phyloP scores from a whole-genome alignment of 495 filamentous ascomycete species.

The Articulospora tetracladia region DNA sequence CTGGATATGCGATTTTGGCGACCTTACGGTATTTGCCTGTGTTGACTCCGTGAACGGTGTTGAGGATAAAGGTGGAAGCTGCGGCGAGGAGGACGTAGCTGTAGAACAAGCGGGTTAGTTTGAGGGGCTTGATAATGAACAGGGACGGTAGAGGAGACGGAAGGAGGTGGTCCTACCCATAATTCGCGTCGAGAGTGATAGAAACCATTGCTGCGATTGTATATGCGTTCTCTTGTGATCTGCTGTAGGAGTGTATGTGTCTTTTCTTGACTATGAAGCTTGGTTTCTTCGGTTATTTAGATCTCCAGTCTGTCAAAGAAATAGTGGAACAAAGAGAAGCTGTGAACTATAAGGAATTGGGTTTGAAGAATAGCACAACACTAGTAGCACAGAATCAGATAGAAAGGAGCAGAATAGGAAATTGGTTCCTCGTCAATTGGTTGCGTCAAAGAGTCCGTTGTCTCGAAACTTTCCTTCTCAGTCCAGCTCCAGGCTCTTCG shows the following conservation, averaged over 20 bases:
- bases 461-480: too few relatives aligned
- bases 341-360: too few relatives aligned
- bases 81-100: conserved; percentile 48
- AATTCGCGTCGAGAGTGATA: conserved; percentile 22
- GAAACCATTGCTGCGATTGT: conserved; percentile 20
- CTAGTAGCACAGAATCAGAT: too few relatives aligned
- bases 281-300: too few relatives aligned
- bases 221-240: background rate
- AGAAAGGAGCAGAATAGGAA: background rate
- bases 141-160: background rate
- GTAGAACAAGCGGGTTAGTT: background rate
- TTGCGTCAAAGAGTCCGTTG: too few relatives aligned
- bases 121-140: background rate
- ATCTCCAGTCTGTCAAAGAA: too few relatives aligned
- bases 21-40: conserved; percentile 36
- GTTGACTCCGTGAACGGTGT: conserved; percentile 40
- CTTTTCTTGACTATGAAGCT: background rate
- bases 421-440: background rate
- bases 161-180: conserved; percentile 17
- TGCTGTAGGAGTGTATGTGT: background rate
- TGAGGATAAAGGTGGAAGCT: conserved; percentile 44
- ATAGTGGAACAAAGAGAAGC: too few relatives aligned
- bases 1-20: conserved; percentile 47
- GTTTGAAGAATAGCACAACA: too few relatives aligned
- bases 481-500: background rate